phyloP scores from a whole-genome alignment of 257 asterid genomes.

The Phtheirospermum japonicum region DNA sequence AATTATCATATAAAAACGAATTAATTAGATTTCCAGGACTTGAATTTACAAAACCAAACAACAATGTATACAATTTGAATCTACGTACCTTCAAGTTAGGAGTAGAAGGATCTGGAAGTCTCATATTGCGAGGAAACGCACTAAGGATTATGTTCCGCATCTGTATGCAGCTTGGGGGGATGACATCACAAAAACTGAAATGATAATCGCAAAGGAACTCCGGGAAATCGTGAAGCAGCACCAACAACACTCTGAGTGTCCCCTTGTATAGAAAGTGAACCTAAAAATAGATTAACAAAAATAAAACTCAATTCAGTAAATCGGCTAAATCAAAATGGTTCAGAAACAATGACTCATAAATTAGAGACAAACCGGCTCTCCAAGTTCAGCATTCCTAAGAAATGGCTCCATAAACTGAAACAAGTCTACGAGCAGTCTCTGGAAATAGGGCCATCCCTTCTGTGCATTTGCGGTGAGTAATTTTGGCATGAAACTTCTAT shows the following conservation, averaged over 20 bases:
- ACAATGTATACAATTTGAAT: neutral
- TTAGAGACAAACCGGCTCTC: constrained; percentile 67
- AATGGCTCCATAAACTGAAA: constrained; percentile 98
- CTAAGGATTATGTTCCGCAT: constrained; percentile 93
- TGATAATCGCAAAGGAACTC: constrained; percentile 98
- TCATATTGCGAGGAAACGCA: constrained; percentile 99
- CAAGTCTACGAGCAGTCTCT: constrained; percentile 78
- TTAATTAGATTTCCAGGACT: constrained; percentile 5
- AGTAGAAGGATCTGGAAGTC: constrained; percentile 95
- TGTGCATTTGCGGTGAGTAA: constrained; percentile 80
- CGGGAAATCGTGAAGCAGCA: constrained; percentile 95
- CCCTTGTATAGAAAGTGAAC: constrained; percentile 88
- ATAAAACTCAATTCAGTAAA: constrained; percentile 11
- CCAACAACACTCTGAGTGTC: constrained; percentile 89
- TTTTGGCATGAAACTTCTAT: constrained; percentile 96
- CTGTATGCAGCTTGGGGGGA: constrained; percentile 96
- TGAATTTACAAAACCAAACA: constrained; percentile 4
- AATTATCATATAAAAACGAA: constrained; percentile 15
- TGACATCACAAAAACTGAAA: constrained; percentile 98
- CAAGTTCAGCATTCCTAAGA: constrained; percentile 89
- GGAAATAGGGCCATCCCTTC: constrained; percentile 96
- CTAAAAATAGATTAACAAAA: constrained; percentile 38
- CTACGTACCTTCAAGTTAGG: constrained; percentile 79
- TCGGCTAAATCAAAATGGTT: neutral
- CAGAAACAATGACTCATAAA: constrained; percentile 2